phyloP scores from a whole-genome alignment of 1,139 yeast genomes.

The Blastobotrys persicus region DNA sequence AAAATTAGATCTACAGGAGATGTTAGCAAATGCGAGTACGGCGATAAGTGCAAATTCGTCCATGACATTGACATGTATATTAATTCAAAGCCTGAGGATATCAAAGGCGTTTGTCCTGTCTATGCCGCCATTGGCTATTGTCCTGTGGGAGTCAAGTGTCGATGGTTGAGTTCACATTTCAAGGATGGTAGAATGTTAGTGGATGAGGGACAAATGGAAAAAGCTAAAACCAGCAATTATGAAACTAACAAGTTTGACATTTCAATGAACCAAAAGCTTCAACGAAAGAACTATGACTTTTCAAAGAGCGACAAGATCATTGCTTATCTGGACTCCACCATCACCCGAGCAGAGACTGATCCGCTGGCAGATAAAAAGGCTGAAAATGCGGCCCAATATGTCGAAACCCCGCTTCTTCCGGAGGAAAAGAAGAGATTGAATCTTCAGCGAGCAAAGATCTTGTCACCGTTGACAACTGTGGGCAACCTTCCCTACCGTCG shows the following conservation, averaged over 20 bases:
- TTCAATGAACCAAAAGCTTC: conserved; percentile 54
- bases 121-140: conserved; percentile 79
- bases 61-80: conserved; percentile 73
- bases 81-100: conserved; percentile 63
- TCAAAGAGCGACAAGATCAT: conserved; percentile 54
- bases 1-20: conserved; percentile 45
- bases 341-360: conserved; percentile 37
- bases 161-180: conserved; percentile 81
- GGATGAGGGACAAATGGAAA: conserved; percentile 44
- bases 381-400: conserved; percentile 50
- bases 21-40: conserved; percentile 55
- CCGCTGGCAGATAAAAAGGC: conserved; percentile 34
- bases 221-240: conserved; percentile 41
- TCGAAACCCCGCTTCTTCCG: conserved; percentile 74
- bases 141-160: conserved; percentile 87
- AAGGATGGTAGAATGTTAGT: conserved; percentile 48
- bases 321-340: conserved; percentile 49
- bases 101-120: conserved; percentile 80
- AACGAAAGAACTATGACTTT: conserved; percentile 61
- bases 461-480: conserved; percentile 95
- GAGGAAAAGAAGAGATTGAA: conserved; percentile 78
- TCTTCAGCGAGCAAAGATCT: conserved; percentile 71
- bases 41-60: conserved; percentile 70
- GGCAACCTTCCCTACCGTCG: conserved; percentile 96
- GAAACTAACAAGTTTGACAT: conserved; percentile 67